Conservation (phyloP, 2,329 filamentous ascomycete genomes). For the Gnomoniopsis smithogilvyi region DNA sequence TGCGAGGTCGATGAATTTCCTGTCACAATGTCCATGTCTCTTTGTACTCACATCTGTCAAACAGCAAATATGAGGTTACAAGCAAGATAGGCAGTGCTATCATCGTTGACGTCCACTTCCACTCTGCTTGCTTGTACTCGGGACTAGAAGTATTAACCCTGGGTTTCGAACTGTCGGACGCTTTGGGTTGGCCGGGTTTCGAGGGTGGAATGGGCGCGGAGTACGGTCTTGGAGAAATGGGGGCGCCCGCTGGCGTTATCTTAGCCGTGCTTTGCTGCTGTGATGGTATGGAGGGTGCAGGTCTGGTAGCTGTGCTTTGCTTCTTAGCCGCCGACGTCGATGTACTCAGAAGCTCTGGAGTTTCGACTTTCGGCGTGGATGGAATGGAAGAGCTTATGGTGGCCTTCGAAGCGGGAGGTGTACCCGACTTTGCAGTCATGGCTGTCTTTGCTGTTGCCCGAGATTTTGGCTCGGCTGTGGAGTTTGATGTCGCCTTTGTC, state of each 20-base stretch:
- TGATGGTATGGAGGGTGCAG: not conserved
- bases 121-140: constrained; percentile 41
- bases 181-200: not conserved
- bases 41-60: constrained; percentile 42
- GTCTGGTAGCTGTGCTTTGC: not conserved
- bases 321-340: not conserved
- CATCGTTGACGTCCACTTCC: constrained; percentile 45
- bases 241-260: not conserved
- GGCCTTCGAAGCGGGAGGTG: not conserved
- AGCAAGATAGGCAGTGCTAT: constrained; percentile 52
- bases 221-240: not conserved
- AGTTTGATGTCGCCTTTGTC: not conserved
- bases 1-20: too few relatives aligned
- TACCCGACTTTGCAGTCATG: not conserved
- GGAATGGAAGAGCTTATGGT: too few relatives aligned
- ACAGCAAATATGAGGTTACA: constrained; percentile 54
- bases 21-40: not conserved
- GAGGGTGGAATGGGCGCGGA: not conserved
- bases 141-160: constrained; percentile 30
- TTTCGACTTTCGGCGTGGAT: not conserved
- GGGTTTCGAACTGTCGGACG: not conserved
- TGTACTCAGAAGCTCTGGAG: not conserved
- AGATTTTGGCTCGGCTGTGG: not conserved
- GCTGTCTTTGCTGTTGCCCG: not conserved
- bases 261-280: not conserved